These are phyloP conservation scores for Ceratocystis alfenasii DNA, from an alignment of 2,329 filamentous ascomycete genomes.

Conservation along the genomic window DNA sequence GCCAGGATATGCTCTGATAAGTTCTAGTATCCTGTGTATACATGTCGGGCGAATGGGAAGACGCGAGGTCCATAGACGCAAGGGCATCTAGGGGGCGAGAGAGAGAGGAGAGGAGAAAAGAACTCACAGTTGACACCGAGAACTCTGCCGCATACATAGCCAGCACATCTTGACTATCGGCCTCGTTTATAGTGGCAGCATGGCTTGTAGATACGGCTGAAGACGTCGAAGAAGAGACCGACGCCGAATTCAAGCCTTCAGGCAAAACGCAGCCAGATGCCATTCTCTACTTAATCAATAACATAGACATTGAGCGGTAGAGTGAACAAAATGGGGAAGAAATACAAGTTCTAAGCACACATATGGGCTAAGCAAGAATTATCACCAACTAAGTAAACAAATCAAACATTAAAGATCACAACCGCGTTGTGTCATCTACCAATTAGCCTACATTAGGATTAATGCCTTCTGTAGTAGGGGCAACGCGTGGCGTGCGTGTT, in stretches of 20 bases:
- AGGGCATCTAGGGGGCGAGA: neutral
- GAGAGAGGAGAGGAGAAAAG: neutral
- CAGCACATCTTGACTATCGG: slow-evolving; percentile 19
- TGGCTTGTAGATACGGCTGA: neutral
- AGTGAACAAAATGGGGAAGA: neutral
- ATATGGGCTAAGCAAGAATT: neutral
- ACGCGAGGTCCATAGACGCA: neutral
- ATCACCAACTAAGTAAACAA: slow-evolving; percentile 5
- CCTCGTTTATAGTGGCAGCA: neutral
- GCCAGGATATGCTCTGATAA: neutral
- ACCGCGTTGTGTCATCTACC: neutral
- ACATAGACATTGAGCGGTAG: neutral
- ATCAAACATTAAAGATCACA: neutral
- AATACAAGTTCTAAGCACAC: neutral
- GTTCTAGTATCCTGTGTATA: neutral
- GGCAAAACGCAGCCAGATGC: slow-evolving; percentile 5
- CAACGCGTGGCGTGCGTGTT: neutral
- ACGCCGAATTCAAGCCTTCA: neutral
- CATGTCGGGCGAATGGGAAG: neutral
- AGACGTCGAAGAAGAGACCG: neutral
- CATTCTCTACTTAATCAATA: slow-evolving; percentile 7
- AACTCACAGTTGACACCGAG: slow-evolving; percentile 16
- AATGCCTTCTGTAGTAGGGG: neutral
- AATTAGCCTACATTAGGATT: slow-evolving; percentile 7
- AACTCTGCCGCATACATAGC: slow-evolving; percentile 19